Evolutionary conservation across 2,329 filamentous ascomycete species (phyloP), one percentile per base, ranked within the genome.

Genomic region (Xylariaceae sp.): DNA sequence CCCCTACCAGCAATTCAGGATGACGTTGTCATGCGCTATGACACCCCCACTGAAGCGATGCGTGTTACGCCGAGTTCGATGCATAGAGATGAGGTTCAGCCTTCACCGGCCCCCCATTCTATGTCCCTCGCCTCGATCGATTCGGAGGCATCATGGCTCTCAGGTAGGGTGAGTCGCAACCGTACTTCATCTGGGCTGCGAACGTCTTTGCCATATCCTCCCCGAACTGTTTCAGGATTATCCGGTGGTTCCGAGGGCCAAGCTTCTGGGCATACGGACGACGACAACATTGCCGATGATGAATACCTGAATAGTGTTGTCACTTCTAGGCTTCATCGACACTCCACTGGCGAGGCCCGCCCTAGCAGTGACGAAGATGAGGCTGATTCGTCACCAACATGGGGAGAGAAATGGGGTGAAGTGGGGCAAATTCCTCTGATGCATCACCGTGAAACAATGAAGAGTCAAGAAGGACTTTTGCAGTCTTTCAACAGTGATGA

Each of bases 141-240:
- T 66, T 97, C 92, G 0, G 94, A 99, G 73, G 94, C 83, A 5
- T 97, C 92, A 0, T 99, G 94, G 94, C 84, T 99, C 42, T 94
- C 91, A 3, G 91, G 93, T 14, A 85, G 86, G 51, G 70, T 76
- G 2, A 69, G 70, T 45, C 79, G 76, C 59, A 76, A 75, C 63
- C 70, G 75, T 58, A 69, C 71, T 31, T 75, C 76, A 58, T 65
- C 75, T 50, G 67, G 76, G 65, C 69, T 83, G 65, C 63, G 75
- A 31, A 63, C 57, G 31, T 69, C 65, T 16, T 56, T 66, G 69
- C 55, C 75, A 69, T 63, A 67, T 69, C 55, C 64, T 18, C 58
- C 66, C 18, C 61, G 61, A 18, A 77, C 82, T 17, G 79, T 83
- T 22, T 80, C 81, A 48, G 75, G 82, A 28, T 78, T 83, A 28